A percentile compares a stretch with the other conserved stretches of the same genome.
Evolutionary conservation across 75 land plant species (phyloP).

Genomic region (Cupressus sempervirens): DNA sequence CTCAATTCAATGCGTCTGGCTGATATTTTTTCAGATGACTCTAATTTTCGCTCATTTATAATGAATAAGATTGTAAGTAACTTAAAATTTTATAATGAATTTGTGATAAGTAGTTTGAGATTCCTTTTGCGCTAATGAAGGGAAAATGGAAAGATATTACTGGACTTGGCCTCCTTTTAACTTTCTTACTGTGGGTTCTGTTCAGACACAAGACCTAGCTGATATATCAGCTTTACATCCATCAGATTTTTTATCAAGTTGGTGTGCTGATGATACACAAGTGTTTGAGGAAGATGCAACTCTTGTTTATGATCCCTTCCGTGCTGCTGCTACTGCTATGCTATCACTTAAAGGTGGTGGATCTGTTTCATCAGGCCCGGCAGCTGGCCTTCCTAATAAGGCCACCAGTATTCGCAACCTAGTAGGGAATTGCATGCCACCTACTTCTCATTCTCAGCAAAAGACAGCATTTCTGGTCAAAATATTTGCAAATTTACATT

Average conservation of each 20-base stretch:
- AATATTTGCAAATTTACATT: conserved; percentile 88
- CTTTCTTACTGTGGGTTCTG: neutral
- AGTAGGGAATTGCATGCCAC: conserved; percentile 22
- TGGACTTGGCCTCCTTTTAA: neutral
- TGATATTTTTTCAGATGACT: conserved; percentile 97
- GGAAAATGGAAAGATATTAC: neutral
- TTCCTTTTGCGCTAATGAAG: conserved; percentile 1
- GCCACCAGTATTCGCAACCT: conserved; percentile 32
- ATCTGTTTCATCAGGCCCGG: conserved; percentile 13
- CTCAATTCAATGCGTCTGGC: conserved; percentile 88
- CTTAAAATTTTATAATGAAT: conserved; percentile 37
- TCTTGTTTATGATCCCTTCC: conserved; percentile 77
- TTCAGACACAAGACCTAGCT: conserved; percentile 74
- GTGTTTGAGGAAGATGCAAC: conserved; percentile 56
- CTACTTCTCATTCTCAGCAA: conserved; percentile 62
- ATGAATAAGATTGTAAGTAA: conserved; percentile 67
- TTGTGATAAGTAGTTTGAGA: conserved; percentile 51
- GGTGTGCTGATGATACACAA: conserved; percentile 62
- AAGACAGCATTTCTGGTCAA: conserved; percentile 87
- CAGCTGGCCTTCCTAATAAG: conserved; percentile 26
- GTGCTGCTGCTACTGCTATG: conserved; percentile 75
- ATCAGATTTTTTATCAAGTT: conserved; percentile 61
- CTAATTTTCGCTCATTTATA: conserved; percentile 79
- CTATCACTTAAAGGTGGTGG: conserved; percentile 25
- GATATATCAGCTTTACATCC: conserved; percentile 63